These are phyloP conservation scores for Penicillium angulare DNA, from an alignment of 495 filamentous ascomycete genomes.

Conservation along the genomic window DNA sequence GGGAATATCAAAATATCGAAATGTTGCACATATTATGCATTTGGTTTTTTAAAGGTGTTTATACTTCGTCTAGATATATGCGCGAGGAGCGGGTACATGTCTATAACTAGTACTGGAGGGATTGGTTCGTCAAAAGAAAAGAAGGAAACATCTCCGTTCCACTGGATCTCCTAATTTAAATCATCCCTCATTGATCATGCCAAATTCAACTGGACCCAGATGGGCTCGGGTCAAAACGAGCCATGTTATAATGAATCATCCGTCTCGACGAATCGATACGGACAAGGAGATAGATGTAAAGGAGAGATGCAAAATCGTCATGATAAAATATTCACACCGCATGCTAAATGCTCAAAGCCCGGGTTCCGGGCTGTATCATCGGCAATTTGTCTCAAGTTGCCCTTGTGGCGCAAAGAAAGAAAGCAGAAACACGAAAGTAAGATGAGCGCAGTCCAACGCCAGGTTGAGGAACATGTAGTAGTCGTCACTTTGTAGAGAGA, in stretches of 20 bases:
- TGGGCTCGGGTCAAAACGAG: too few species aligned
- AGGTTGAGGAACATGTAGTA: slow-evolving; percentile 37
- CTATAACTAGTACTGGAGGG: too few species aligned
- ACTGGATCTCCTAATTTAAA: slow-evolving; percentile 3
- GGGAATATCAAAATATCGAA: too few species aligned
- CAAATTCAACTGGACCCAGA: slow-evolving; percentile 7
- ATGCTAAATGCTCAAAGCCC: slow-evolving; percentile 45
- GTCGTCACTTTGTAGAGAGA: too few species aligned
- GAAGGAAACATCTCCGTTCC: slow-evolving; percentile 1
- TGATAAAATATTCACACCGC: slow-evolving; percentile 38
- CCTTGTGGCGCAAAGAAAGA: slow-evolving; percentile 17
- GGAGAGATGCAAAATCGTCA: slow-evolving; percentile 28
- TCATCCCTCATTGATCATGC: background rate
- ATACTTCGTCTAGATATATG: background rate
- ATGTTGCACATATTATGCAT: too few species aligned
- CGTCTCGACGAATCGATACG: too few species aligned
- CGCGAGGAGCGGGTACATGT: too few species aligned
- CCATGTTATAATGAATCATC: too few species aligned
- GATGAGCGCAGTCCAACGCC: slow-evolving; percentile 37
- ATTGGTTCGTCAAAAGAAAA: too few species aligned
- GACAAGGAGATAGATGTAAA: slow-evolving; percentile 11
- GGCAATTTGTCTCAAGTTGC: slow-evolving; percentile 18
- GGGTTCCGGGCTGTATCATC: slow-evolving; percentile 27
- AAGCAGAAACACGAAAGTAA: slow-evolving; percentile 21
- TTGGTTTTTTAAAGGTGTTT: too few species aligned